phyloP scores from a whole-genome alignment of 768 basidiomycete genomes.

The Amylocystis lapponica region DNA sequence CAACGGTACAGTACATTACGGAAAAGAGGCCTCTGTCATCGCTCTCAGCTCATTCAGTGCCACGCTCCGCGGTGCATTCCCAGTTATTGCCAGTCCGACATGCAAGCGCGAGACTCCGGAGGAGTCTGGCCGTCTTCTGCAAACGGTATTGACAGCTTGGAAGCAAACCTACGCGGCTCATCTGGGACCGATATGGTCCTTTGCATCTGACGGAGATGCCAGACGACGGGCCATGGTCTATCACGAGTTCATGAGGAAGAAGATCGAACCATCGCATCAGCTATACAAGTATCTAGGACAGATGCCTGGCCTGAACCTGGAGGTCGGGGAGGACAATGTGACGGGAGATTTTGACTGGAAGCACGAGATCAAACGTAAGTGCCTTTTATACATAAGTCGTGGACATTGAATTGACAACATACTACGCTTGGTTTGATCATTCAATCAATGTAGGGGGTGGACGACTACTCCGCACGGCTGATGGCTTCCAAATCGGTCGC shows the following conservation, averaged over 20 bases:
- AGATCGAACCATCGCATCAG: constrained; percentile 4
- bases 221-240: constrained; percentile 11
- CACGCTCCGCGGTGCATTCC: constrained; percentile 14
- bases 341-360: constrained; percentile 13
- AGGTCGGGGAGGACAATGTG: constrained; percentile 10
- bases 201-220: constrained; percentile 17
- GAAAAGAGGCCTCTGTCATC: constrained; percentile 23
- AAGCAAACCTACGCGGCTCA: constrained; percentile 1
- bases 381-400: neutral
- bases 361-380: constrained; percentile 18
- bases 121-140: constrained; percentile 1
- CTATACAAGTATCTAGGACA: constrained; percentile 10
- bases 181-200: constrained; percentile 10
- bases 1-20: constrained; percentile 21
- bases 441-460: too few relatives aligned
- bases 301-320: constrained; percentile 13
- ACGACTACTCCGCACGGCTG: constrained; percentile 7
- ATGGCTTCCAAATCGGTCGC: constrained; percentile 10
- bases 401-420: neutral
- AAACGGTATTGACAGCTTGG: constrained; percentile 8
- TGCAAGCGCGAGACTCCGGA: constrained; percentile 12
- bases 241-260: constrained; percentile 10
- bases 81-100: constrained; percentile 12
- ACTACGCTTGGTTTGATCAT: neutral
- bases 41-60: constrained; percentile 14